These are phyloP conservation scores for Fibroporia radiculosa DNA, from an alignment of 768 basidiomycete genomes.

Conservation along the genomic window DNA sequence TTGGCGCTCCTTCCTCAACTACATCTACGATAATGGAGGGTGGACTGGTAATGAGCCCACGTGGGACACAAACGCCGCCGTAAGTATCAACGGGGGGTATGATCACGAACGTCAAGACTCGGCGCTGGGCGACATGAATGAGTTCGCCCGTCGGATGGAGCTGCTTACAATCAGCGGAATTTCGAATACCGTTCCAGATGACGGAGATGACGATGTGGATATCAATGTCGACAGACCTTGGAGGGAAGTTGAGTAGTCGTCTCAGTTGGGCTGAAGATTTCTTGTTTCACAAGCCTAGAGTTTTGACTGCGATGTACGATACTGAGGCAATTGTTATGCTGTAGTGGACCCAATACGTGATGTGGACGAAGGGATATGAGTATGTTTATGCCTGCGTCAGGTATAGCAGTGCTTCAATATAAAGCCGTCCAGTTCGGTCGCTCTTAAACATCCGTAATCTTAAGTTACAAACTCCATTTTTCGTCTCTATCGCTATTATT, in stretches of 20 bases:
- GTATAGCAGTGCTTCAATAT: too few relatives aligned
- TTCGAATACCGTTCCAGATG: neutral
- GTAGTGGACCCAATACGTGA: too few relatives aligned
- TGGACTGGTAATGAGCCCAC: slow-evolving; percentile 37
- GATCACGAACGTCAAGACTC: slow-evolving; percentile 21
- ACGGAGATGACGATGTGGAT: slow-evolving; percentile 11
- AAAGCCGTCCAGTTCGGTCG: too few relatives aligned
- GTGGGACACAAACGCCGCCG: slow-evolving; percentile 28
- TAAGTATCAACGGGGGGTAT: slow-evolving; percentile 34
- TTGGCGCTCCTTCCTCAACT: slow-evolving; percentile 58
- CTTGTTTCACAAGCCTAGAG: too few relatives aligned
- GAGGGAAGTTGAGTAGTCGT: slow-evolving; percentile 5
- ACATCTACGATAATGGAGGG: slow-evolving; percentile 40
- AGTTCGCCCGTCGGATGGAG: slow-evolving; percentile 6
- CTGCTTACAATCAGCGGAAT: neutral
- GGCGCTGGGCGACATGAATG: slow-evolving; percentile 28
- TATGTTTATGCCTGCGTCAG: too few relatives aligned
- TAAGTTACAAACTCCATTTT: too few relatives aligned
- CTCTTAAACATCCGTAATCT: too few relatives aligned
- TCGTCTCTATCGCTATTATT: too few relatives aligned
- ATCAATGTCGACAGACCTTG: slow-evolving; percentile 12
- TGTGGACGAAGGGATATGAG: too few relatives aligned
- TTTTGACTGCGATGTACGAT: too few relatives aligned
- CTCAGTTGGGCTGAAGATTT: too few relatives aligned
- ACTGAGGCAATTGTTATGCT: too few relatives aligned